Evolutionary conservation across 345 rosid genomes (phyloP).

Genomic region (Salix purpurea): DNA sequence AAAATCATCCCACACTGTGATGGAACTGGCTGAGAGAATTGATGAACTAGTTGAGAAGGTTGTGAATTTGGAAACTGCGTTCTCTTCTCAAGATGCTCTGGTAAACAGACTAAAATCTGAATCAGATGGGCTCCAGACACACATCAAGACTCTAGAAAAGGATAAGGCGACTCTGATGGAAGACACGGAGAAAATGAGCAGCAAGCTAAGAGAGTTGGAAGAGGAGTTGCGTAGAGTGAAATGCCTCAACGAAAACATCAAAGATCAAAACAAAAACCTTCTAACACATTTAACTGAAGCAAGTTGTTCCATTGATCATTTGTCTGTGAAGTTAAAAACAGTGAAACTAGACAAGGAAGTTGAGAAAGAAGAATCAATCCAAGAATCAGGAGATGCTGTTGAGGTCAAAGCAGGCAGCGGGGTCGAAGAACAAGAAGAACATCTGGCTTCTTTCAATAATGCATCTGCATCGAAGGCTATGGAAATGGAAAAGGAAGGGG

Average conservation of each 20-base stretch:
- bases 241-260: slow-evolving; percentile 41
- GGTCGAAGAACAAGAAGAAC: slow-evolving; percentile 12
- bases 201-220: slow-evolving; percentile 50
- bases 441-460: neutral
- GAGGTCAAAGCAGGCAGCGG: slow-evolving; percentile 19
- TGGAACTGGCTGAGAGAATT: slow-evolving; percentile 59
- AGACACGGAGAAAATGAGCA: slow-evolving; percentile 34
- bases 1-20: slow-evolving; percentile 35
- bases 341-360: slow-evolving; percentile 53
- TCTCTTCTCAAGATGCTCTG: slow-evolving; percentile 58
- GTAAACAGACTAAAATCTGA: slow-evolving; percentile 57
- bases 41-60: slow-evolving; percentile 77
- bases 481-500: neutral
- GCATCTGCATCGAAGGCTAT: neutral
- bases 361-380: slow-evolving; percentile 29
- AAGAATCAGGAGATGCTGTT: slow-evolving; percentile 12
- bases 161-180: slow-evolving; percentile 49
- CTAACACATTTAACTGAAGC: slow-evolving; percentile 51
- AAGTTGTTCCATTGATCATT: slow-evolving; percentile 34
- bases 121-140: slow-evolving; percentile 48
- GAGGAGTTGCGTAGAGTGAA: slow-evolving; percentile 51
- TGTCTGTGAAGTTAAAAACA: slow-evolving; percentile 47
- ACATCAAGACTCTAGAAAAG: slow-evolving; percentile 50
- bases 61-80: slow-evolving; percentile 48
- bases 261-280: slow-evolving; percentile 45